A percentile compares a stretch with the other conserved stretches of the same genome.
Evolutionary conservation across 805 yeast genomes (phyloP).

Genomic region (Millerozyma miso): DNA sequence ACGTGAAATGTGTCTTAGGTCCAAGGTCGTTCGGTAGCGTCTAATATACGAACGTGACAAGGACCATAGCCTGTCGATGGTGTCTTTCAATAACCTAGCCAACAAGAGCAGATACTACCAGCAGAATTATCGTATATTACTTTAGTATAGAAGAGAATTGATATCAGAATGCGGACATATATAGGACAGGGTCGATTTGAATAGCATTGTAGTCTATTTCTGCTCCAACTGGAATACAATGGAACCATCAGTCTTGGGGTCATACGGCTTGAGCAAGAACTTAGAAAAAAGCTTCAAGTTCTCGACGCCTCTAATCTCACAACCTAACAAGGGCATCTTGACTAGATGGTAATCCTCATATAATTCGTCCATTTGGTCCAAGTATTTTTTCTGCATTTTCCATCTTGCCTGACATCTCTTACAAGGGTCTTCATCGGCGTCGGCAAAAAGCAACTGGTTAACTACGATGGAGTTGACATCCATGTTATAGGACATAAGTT

Average conservation of each 20-base stretch:
- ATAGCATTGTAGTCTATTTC: conserved; percentile 17
- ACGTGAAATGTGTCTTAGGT: too few relatives aligned
- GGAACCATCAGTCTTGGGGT: conserved; percentile 57
- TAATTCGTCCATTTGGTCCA: conserved; percentile 91
- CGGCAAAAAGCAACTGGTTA: conserved; percentile 89
- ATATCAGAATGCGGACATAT: too few relatives aligned
- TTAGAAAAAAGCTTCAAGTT: conserved; percentile 80
- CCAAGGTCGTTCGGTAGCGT: too few relatives aligned
- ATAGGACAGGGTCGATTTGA: too few relatives aligned
- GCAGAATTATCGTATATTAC: too few relatives aligned
- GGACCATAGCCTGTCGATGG: too few relatives aligned
- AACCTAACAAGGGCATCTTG: conserved; percentile 90
- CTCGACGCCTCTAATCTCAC: conserved; percentile 90
- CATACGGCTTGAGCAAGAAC: conserved; percentile 73
- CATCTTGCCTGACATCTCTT: conserved; percentile 88
- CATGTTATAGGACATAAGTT: conserved; percentile 88
- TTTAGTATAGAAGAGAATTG: too few relatives aligned
- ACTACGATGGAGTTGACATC: conserved; percentile 96
- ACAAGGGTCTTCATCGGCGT: conserved; percentile 68
- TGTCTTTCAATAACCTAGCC: too few relatives aligned
- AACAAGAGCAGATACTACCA: too few relatives aligned
- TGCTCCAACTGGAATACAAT: conserved; percentile 54
- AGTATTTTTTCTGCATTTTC: conserved; percentile 92
- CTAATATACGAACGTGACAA: too few relatives aligned
- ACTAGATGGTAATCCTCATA: conserved; percentile 97